Percentiles rank a stretch among this genome's conserved stretches.
Conservation (phyloP, 306 rosid genomes). For the Astragalus membranaceus region DNA sequence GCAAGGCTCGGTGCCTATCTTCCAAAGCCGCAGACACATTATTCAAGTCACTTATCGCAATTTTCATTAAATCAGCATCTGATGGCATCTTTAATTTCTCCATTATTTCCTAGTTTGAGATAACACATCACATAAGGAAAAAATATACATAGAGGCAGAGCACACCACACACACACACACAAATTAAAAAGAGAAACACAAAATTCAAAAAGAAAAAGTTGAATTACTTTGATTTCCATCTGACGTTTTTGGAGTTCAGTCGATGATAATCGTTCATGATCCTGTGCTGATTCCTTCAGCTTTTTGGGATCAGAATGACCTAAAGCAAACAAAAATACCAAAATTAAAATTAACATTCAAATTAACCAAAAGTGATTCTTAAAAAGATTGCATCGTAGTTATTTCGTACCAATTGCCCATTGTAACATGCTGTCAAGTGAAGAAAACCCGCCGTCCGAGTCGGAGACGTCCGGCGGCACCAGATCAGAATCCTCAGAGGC, state of each 20-base stretch:
- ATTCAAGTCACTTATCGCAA: constrained; percentile 64
- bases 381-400: not conserved
- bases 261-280: constrained; percentile 36
- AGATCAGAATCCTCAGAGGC: constrained; percentile 46
- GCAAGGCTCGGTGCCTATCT: constrained; percentile 65
- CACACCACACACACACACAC: not conserved
- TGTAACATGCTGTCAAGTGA: constrained; percentile 86
- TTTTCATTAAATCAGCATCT: constrained; percentile 74
- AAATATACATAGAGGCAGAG: not conserved
- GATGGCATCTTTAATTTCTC: constrained; percentile 67
- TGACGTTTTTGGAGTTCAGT: constrained; percentile 54
- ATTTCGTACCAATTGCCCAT: constrained; percentile 72
- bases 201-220: not conserved
- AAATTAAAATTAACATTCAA: not conserved
- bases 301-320: constrained; percentile 81
- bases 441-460: constrained; percentile 73
- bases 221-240: constrained; percentile 60
- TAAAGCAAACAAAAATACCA: constrained; percentile 5
- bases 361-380: not conserved
- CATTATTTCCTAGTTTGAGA: constrained; percentile 53
- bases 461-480: constrained; percentile 17
- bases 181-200: too few species aligned
- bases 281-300: constrained; percentile 58
- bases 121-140: not conserved
- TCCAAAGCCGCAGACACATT: constrained; percentile 62